Base-by-base conservation (phyloP, 2,329 filamentous ascomycete genomes). In the Beauveria bassiana region DNA sequence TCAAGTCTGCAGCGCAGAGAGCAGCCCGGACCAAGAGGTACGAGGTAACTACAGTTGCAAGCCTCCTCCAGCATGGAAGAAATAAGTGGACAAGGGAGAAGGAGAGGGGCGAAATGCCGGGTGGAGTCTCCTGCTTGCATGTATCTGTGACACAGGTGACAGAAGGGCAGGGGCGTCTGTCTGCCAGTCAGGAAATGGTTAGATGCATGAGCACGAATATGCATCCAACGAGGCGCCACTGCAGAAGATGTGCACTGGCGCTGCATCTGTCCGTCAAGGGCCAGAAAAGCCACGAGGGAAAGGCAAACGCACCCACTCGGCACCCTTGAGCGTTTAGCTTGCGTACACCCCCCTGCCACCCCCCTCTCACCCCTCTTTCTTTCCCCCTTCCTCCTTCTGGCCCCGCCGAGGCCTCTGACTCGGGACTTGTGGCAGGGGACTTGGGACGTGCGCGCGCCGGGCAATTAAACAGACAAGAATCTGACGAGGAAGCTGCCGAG, bases 221-320 rank as follows among this genome's bases (percentile, higher is more conserved):
- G 56, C 56, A 59, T 26, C 18, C 43, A 59, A 42, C 56, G 56
- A 34, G 56, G 56, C 56, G 20, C 55, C 55, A 49, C 24, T 22
- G 18, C 51, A 49, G 28, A 50, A 18, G 16, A 58, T 42, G 51
- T 24, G 28, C 28, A 53, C 22, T 28, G 50, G 18, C 22, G 43
- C 18, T 8, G 40, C 6, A 22, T 12, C n/a, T 46, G 43, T 20
- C 10, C 43, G 8, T 24, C 20, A 20, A 20, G 28, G 22, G 42
- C n/a, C 53, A 46, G 20, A 40, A 47, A 49, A 51, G 56, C 56
- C 56, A 59, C 56, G 56, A 59, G 56, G 56, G 8, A 59, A 57
- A 46, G 18, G 28, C 55, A 59, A 50, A 49, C 55, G 43, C 45
- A 38, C 55, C 34, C 34, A 38, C 34, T 38, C 34, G 34, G 34